A percentile compares a stretch with the other conserved stretches of the same genome.
Conservation (phyloP, 2,329 filamentous ascomycete genomes). For the Hymenoscyphus scutula region DNA sequence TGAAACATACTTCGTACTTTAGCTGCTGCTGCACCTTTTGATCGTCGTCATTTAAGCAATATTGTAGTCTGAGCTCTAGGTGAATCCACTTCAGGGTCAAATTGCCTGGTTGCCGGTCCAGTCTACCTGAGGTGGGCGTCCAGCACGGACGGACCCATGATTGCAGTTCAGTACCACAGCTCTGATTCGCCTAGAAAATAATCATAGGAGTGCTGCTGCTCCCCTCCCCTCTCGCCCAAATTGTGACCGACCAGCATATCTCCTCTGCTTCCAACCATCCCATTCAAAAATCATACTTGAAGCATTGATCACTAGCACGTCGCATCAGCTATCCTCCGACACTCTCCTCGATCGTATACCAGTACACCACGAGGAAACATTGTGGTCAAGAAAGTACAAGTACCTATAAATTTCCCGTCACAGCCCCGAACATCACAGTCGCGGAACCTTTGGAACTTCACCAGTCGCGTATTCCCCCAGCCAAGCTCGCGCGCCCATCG, state of each 20-base stretch:
- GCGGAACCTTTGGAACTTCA: constrained; percentile 5
- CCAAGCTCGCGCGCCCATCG: constrained; percentile 11
- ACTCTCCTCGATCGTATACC: background rate
- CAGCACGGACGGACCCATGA: no score
- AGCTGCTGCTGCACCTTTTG: background rate
- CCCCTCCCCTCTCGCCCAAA: constrained; percentile 7
- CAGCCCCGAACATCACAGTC: constrained; percentile 1
- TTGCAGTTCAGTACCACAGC: no score
- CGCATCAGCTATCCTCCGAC: background rate
- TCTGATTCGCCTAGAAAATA: no score
- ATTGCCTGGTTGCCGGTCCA: no score
- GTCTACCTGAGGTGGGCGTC: no score
- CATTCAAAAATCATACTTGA: constrained; percentile 8
- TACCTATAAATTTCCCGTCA: background rate
- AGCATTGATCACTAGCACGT: constrained; percentile 5
- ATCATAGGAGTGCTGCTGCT: background rate
- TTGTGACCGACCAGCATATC: background rate
- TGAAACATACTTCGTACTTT: no score
- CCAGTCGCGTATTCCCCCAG: constrained; percentile 18
- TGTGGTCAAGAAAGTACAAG: background rate
- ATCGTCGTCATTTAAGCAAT: background rate
- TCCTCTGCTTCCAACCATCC: background rate
- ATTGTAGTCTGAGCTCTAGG: background rate
- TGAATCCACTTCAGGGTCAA: no score
- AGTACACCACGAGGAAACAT: background rate